Conservation (phyloP, 176 grass and related monocot species). For the Ensete glaucum region DNA sequence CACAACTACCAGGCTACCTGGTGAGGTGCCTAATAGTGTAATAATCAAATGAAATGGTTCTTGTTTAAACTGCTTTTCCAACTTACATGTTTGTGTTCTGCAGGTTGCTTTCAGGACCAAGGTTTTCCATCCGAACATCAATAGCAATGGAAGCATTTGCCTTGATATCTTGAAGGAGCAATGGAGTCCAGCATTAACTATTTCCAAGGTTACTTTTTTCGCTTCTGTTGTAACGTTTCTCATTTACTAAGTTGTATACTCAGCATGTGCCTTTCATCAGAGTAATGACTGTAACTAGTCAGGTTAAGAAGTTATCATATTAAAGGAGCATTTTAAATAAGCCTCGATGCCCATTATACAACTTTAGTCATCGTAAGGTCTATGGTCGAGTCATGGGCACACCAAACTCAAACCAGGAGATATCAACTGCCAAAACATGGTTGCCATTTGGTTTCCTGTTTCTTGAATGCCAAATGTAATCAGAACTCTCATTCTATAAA, state of each 20-base stretch:
- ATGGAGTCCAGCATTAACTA: constrained; percentile 68
- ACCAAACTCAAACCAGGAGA: too few relatives aligned
- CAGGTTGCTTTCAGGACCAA: constrained; percentile 74
- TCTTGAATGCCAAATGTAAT: too few relatives aligned
- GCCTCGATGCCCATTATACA: not conserved
- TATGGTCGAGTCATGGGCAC: too few relatives aligned
- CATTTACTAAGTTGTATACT: not conserved
- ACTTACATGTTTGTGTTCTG: constrained; percentile 1
- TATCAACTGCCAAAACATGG: too few relatives aligned
- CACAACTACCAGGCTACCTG: too few relatives aligned
- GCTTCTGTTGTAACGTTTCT: not conserved
- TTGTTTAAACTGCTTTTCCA: not conserved
- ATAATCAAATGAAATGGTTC: too few relatives aligned
- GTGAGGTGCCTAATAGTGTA: too few relatives aligned
- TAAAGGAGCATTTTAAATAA: not conserved
- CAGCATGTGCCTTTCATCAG: not conserved
- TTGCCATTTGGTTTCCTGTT: too few relatives aligned
- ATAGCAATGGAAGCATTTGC: constrained; percentile 78
- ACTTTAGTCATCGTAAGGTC: too few relatives aligned
- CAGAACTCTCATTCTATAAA: too few relatives aligned
- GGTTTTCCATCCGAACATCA: constrained; percentile 74
- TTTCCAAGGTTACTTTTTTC: constrained; percentile 43
- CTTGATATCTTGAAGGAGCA: constrained; percentile 80
- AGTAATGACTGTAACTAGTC: too few relatives aligned
- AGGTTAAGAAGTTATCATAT: not conserved